phyloP scores from a whole-genome alignment of 306 rosid species.

The Quercus agrifolia region DNA sequence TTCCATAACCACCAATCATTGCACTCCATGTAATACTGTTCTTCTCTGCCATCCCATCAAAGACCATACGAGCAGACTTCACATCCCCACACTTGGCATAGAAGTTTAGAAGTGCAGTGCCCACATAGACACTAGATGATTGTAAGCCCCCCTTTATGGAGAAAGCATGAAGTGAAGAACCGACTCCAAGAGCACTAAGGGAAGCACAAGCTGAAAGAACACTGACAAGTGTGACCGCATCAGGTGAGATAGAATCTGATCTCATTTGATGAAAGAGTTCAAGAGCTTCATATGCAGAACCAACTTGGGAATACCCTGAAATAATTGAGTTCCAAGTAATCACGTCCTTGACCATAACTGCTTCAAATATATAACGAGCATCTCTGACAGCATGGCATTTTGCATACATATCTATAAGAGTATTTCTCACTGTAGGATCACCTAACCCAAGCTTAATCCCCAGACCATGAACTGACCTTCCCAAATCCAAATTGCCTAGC shows the following conservation, averaged over 20 bases:
- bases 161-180: slow-evolving; percentile 60
- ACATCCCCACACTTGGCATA: slow-evolving; percentile 82
- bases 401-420: slow-evolving; percentile 70
- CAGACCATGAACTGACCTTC: slow-evolving; percentile 53
- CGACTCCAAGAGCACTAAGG: slow-evolving; percentile 52
- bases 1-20: slow-evolving; percentile 75
- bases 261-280: slow-evolving; percentile 56
- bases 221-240: slow-evolving; percentile 63
- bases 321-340: slow-evolving; percentile 75
- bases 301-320: slow-evolving; percentile 60
- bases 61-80: slow-evolving; percentile 53
- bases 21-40: slow-evolving; percentile 68
- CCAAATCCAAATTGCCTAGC: slow-evolving; percentile 34
- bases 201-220: slow-evolving; percentile 61
- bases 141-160: slow-evolving; percentile 45
- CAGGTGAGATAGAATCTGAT: slow-evolving; percentile 37
- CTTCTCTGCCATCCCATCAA: slow-evolving; percentile 66
- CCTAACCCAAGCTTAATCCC: slow-evolving; percentile 50
- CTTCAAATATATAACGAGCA: slow-evolving; percentile 52
- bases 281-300: slow-evolving; percentile 53
- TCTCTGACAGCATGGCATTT: slow-evolving; percentile 47
- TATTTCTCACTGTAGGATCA: slow-evolving; percentile 44
- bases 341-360: slow-evolving; percentile 39
- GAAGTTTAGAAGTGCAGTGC: slow-evolving; percentile 68
- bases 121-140: slow-evolving; percentile 48